Evolutionary conservation across 768 basidiomycete species (phyloP).

Genomic region (Tricholoma hemisulphureum): DNA sequence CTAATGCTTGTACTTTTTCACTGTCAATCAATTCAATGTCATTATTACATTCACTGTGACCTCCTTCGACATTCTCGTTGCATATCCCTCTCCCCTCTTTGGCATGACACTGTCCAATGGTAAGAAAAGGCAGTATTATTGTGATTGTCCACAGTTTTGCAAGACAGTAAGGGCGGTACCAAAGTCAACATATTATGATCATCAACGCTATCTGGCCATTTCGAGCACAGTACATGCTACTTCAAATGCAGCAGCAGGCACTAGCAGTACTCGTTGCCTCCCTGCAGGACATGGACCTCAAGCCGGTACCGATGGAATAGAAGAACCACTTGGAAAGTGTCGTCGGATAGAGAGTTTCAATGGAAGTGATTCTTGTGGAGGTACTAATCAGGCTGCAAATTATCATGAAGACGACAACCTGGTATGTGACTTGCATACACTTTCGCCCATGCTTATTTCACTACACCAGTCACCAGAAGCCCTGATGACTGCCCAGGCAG

Average conservation of each 20-base stretch:
- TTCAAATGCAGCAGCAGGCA: not conserved
- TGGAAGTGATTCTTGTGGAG: not conserved
- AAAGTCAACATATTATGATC: not conserved
- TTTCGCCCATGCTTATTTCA: not conserved
- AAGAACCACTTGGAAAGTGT: not conserved
- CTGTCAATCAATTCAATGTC: not conserved
- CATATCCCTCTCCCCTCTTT: not conserved
- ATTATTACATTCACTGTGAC: not conserved
- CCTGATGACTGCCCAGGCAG: not conserved
- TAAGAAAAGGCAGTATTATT: not conserved
- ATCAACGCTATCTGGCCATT: not conserved
- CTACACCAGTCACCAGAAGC: not conserved
- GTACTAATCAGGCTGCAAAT: not conserved
- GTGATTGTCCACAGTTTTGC: constrained; percentile 1
- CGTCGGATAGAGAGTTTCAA: not conserved
- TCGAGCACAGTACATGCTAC: not conserved
- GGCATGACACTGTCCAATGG: not conserved
- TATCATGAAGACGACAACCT: not conserved
- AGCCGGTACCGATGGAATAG: not conserved
- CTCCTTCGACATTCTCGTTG: too few species aligned
- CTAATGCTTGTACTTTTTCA: too few species aligned
- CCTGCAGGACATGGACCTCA: not conserved
- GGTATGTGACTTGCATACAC: not conserved
- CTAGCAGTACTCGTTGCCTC: not conserved
- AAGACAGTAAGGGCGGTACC: not conserved